phyloP scores from a whole-genome alignment of 192 early-diverging fungal genomes.

The Dissophora globulifera region DNA sequence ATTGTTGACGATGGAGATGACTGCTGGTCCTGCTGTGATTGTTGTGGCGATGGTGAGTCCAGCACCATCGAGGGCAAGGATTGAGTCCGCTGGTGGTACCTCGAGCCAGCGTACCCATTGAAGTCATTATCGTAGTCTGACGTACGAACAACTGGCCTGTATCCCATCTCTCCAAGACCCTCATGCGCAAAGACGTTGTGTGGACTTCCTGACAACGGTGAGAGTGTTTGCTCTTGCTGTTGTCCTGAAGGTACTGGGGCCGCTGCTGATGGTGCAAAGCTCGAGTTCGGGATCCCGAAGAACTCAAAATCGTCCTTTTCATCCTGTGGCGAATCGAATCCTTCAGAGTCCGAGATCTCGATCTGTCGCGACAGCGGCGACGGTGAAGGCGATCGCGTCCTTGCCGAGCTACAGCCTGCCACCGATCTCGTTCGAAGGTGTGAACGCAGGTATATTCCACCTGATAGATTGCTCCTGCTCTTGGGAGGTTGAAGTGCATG shows the following conservation, averaged over 20 bases:
- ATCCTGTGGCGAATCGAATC: constrained; percentile 25
- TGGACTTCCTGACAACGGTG: not conserved
- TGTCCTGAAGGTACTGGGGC: no score
- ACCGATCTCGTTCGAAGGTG: not conserved
- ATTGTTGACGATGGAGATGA: not conserved
- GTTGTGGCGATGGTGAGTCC: not conserved
- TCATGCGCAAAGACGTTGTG: not conserved
- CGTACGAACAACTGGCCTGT: no score
- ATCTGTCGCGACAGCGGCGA: constrained; percentile 29
- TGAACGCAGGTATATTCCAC: not conserved
- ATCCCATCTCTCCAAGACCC: no score
- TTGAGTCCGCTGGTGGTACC: constrained; percentile 7
- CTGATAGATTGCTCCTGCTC: not conserved
- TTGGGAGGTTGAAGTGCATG: constrained; percentile 28
- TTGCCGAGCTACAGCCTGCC: not conserved
- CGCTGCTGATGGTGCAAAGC: no score
- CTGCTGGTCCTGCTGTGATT: no score
- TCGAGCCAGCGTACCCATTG: not conserved
- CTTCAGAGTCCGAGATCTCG: constrained; percentile 9
- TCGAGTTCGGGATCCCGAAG: no score
- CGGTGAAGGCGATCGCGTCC: constrained; percentile 28
- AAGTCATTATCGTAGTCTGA: no score
- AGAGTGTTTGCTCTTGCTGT: no score
- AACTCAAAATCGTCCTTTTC: constrained; percentile 15
- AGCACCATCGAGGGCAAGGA: not conserved